Conservation (phyloP, 805 yeast species). For the Nakazawaea laoshanensis region DNA sequence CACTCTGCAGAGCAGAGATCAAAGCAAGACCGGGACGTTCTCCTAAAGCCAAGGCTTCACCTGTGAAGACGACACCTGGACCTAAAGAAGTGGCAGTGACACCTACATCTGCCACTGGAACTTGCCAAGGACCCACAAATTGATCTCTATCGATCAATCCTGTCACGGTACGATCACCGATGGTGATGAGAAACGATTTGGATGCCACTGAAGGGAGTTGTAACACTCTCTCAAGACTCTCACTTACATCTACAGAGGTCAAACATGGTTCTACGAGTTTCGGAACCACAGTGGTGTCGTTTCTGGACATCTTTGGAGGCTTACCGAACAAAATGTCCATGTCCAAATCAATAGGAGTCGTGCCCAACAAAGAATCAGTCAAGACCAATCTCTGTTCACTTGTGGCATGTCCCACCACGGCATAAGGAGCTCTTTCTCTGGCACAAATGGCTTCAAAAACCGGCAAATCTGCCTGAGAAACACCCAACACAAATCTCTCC, state of each 20-base stretch:
- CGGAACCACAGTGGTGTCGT: slow-evolving; percentile 55
- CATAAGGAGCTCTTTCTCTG: slow-evolving; percentile 94
- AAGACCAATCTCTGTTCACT: slow-evolving; percentile 75
- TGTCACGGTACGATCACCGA: slow-evolving; percentile 96
- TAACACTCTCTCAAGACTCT: slow-evolving; percentile 75
- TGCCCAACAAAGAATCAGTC: slow-evolving; percentile 66
- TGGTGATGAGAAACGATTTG: slow-evolving; percentile 90
- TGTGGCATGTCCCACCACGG: slow-evolving; percentile 93
- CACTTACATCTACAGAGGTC: slow-evolving; percentile 31
- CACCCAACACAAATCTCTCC: slow-evolving; percentile 94
- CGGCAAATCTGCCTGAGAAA: slow-evolving; percentile 67
- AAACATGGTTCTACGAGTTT: slow-evolving; percentile 30
- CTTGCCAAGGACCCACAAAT: slow-evolving; percentile 99
- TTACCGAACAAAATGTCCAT: slow-evolving; percentile 94
- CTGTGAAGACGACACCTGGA: slow-evolving; percentile 59
- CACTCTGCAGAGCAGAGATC: slow-evolving; percentile 83
- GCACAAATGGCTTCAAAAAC: slow-evolving; percentile 72
- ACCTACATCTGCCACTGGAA: slow-evolving; percentile 97
- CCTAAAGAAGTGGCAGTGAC: slow-evolving; percentile 90
- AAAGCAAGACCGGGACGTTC: slow-evolving; percentile 90
- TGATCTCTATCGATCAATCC: slow-evolving; percentile 97
- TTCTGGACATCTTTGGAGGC: slow-evolving; percentile 90
- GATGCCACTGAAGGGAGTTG: slow-evolving; percentile 93
- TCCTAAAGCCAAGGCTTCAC: slow-evolving; percentile 98
- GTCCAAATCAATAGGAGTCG: slow-evolving; percentile 90